phyloP scores from a whole-genome alignment of 2,329 filamentous ascomycete genomes.

The Aureobasidium sp. region DNA sequence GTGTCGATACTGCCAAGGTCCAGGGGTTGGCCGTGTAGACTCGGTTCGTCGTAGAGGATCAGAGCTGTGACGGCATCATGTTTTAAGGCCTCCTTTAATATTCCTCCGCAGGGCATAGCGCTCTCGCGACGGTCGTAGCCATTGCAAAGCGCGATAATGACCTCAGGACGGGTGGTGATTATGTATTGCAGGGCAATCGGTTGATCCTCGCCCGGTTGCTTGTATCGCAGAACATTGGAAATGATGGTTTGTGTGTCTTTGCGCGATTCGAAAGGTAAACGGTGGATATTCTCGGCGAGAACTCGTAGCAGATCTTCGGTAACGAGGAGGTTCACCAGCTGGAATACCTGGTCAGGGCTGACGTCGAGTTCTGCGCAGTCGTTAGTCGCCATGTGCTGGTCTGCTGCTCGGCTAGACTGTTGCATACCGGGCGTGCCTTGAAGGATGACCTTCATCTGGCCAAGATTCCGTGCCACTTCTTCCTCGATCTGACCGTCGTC shows the following conservation, averaged over 20 bases:
- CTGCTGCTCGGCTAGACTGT: too few relatives aligned
- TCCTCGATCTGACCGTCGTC: constrained; percentile 58
- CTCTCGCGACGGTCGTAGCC: constrained; percentile 88
- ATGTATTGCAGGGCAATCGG: constrained; percentile 84
- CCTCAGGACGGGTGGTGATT: constrained; percentile 75
- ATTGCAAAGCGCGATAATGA: constrained; percentile 79
- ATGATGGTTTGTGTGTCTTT: constrained; percentile 96
- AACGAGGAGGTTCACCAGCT: constrained; percentile 76
- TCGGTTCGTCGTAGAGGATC: constrained; percentile 85
- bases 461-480: constrained; percentile 76
- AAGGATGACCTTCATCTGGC: constrained; percentile 85
- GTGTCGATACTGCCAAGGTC: constrained; percentile 72
- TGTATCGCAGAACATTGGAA: constrained; percentile 89
- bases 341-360: constrained; percentile 78
- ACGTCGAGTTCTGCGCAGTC: constrained; percentile 64
- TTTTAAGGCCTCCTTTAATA: constrained; percentile 82
- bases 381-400: background rate
- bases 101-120: constrained; percentile 82
- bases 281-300: constrained; percentile 73
- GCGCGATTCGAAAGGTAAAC: constrained; percentile 87
- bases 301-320: constrained; percentile 83
- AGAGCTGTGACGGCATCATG: constrained; percentile 85
- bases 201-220: constrained; percentile 60
- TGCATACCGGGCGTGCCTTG: constrained; percentile 83
- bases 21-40: constrained; percentile 63